Evolutionary conservation across 192 early-diverging fungal genomes (phyloP), one percentile per base, ranked within the genome.

Genomic region (Dissophora globulifera): DNA sequence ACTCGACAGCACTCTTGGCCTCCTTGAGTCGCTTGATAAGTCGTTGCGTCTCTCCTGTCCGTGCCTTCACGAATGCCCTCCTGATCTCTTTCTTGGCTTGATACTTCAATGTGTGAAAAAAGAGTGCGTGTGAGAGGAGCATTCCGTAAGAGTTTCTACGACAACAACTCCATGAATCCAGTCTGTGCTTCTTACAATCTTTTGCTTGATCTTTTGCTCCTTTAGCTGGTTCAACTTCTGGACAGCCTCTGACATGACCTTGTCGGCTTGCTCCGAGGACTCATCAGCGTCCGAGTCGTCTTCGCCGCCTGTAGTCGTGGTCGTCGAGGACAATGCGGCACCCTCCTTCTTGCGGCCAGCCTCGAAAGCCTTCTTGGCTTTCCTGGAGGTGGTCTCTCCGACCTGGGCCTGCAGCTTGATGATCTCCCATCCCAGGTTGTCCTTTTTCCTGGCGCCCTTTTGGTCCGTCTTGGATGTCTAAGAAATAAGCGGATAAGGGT

Each of bases 11-110:
- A 33, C 61, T 67, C 45, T 51, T 60, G 13, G 72, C 63, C n/a
- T 67, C 58, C 15, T 57, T 58, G 4, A 67, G 50, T 29, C 72
- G 49, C 38, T 76, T 76, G 3, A 43, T 30, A 48, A 76, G 63
- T 50, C 72, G 58, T 42, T 76, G 72, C 3, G 45, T 76, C 30
- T 76, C 72, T 6, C 38, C 40, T 15, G 57, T 26, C 38, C 62
- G 66, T 38, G 72, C 58, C 49, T 76, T 76, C 12, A 67, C 72
- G 40, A 67, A 67, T 42, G 62, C 58, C 40, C 43, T 66, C 63
- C 25, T 76, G 63, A 76, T 67, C 52, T 76, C 72, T 38, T 67
- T 67, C 40, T 62, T 76, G 19, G 72, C 72, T 32, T 76, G 72
- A 31, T 67, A 67, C 72, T 76, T 43, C 27, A 42, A 42, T 26